Conservation (phyloP, 306 rosid species). For the Erythrophleum fordii region DNA sequence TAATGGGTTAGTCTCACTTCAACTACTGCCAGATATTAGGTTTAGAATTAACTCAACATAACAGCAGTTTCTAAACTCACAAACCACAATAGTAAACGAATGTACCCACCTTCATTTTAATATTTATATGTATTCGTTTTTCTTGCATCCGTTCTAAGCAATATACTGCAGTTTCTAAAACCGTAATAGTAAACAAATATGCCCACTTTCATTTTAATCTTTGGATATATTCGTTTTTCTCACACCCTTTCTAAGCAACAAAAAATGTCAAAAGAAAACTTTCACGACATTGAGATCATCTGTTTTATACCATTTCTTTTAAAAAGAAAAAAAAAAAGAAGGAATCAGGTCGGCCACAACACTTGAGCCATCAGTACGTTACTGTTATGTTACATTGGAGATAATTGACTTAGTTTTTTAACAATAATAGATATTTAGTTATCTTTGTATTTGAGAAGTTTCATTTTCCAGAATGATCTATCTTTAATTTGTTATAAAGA, state of each 20-base stretch:
- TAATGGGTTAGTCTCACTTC: not conserved
- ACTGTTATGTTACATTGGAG: not conserved
- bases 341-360: not conserved
- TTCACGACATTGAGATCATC: not conserved
- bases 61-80: not conserved
- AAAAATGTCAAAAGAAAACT: not conserved
- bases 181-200: not conserved
- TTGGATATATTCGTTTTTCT: not conserved
- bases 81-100: not conserved
- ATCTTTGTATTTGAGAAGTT: not conserved
- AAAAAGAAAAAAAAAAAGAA: too few species aligned
- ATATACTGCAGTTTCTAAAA: not conserved
- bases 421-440: not conserved
- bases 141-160: not conserved
- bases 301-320: too few species aligned
- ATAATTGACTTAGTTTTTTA: not conserved
- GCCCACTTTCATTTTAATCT: not conserved
- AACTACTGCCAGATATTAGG: not conserved
- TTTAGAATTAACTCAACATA: not conserved
- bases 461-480: not conserved
- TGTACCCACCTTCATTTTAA: not conserved
- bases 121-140: not conserved
- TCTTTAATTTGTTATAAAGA: not conserved
- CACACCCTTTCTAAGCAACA: not conserved
- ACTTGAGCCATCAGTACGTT: not conserved